Conservation (phyloP, 2,329 filamentous ascomycete species). For the Fonsecaea pugnacius region DNA sequence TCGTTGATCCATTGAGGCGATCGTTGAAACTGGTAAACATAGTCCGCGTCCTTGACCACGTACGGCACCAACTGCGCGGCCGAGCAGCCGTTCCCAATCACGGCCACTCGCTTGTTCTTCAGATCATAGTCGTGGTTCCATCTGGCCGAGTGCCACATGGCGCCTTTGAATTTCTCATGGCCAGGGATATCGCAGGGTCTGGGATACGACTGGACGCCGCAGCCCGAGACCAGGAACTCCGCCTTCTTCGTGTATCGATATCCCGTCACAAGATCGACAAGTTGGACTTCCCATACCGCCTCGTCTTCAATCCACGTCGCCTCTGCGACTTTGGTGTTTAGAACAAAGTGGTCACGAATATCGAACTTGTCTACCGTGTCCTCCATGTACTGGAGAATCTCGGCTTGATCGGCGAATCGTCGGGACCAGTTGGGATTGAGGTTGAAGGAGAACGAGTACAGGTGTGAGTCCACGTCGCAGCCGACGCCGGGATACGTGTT, state of each 20-base stretch:
- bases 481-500: slow-evolving; percentile 26
- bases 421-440: slow-evolving; percentile 58
- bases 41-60: slow-evolving; percentile 55
- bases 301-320: slow-evolving; percentile 37
- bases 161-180: slow-evolving; percentile 57
- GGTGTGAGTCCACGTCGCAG: slow-evolving; percentile 49
- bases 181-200: slow-evolving; percentile 50
- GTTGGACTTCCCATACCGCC: slow-evolving; percentile 34
- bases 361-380: slow-evolving; percentile 42
- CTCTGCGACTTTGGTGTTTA: slow-evolving; percentile 33
- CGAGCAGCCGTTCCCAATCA: slow-evolving; percentile 63
- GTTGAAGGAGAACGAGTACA: slow-evolving; percentile 62
- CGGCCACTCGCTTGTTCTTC: slow-evolving; percentile 59
- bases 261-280: slow-evolving; percentile 38
- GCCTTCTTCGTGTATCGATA: slow-evolving; percentile 32
- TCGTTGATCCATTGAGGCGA: slow-evolving; percentile 60
- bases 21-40: slow-evolving; percentile 62
- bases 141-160: slow-evolving; percentile 61
- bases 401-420: slow-evolving; percentile 53
- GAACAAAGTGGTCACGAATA: slow-evolving; percentile 30
- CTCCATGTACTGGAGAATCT: slow-evolving; percentile 55
- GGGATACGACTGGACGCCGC: slow-evolving; percentile 39
- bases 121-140: slow-evolving; percentile 57
- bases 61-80: slow-evolving; percentile 62
- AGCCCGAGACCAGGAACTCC: slow-evolving; percentile 40